Percentiles rank a stretch among this genome's conserved stretches.
phyloP scores from a whole-genome alignment of 2,329 filamentous ascomycete species.

The Colletotrichum tofieldiae region DNA sequence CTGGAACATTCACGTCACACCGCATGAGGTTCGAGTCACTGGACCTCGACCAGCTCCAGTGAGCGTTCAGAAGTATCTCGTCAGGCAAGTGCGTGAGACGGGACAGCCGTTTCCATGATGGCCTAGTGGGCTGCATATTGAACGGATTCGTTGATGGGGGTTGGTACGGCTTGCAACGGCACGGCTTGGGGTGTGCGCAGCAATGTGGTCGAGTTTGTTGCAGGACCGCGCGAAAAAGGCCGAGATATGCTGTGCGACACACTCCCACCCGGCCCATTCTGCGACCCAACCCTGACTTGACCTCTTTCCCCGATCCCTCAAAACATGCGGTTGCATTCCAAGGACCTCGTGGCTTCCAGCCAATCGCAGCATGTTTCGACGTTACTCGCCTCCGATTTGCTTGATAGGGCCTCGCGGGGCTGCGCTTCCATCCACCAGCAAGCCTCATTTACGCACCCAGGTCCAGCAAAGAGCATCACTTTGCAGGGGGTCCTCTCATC shows the following conservation, averaged over 20 bases:
- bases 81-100: slow-evolving; percentile 54
- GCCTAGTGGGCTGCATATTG: slow-evolving; percentile 21
- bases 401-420: slow-evolving; percentile 58
- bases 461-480: slow-evolving; percentile 45
- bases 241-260: slow-evolving; percentile 43
- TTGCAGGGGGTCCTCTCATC: slow-evolving; percentile 56
- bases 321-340: slow-evolving; percentile 33
- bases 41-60: slow-evolving; percentile 58
- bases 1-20: slow-evolving; percentile 51
- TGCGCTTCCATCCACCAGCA: slow-evolving; percentile 62
- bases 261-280: slow-evolving; percentile 38
- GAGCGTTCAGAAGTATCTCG: slow-evolving; percentile 49
- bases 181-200: slow-evolving; percentile 38
- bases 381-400: slow-evolving; percentile 64
- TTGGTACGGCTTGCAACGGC: slow-evolving; percentile 24
- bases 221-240: slow-evolving; percentile 33
- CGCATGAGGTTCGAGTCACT: slow-evolving; percentile 65
- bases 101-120: slow-evolving; percentile 31
- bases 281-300: slow-evolving; percentile 44
- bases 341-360: slow-evolving; percentile 45
- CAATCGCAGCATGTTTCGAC: slow-evolving; percentile 58
- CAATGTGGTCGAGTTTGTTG: slow-evolving; percentile 22
- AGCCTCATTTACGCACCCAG: slow-evolving; percentile 68
- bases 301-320: slow-evolving; percentile 38
- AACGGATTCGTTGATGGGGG: slow-evolving; percentile 14